Evolutionary conservation across 371 early-diverging fungal species (phyloP).

Genomic region (Haplosporangium sp.): DNA sequence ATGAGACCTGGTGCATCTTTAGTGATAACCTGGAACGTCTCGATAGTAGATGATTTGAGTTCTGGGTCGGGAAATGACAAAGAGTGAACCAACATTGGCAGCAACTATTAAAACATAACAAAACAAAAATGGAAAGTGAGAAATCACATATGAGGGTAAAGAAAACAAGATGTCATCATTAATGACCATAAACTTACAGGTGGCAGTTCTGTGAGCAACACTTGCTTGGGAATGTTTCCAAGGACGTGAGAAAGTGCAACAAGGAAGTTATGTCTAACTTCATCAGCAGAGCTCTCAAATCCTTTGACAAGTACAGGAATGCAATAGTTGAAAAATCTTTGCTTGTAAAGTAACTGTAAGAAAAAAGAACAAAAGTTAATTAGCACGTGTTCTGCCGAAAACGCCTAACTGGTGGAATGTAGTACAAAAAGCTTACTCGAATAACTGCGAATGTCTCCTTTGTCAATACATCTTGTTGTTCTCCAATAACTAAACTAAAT

Average conservation of each 20-base stretch:
- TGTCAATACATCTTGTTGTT: conserved; percentile 75
- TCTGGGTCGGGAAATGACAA: conserved; percentile 69
- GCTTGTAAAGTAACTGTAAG: conserved; percentile 80
- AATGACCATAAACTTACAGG: conserved; percentile 61
- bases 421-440: conserved; percentile 57
- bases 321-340: conserved; percentile 82
- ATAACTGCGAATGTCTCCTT: conserved; percentile 76
- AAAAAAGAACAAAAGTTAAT: neutral
- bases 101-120: conserved; percentile 61
- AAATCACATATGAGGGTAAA: too few species aligned
- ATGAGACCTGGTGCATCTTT: conserved; percentile 73
- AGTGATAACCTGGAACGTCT: conserved; percentile 76
- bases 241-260: conserved; percentile 86
- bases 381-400: neutral
- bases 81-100: conserved; percentile 82
- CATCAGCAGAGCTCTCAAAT: conserved; percentile 64
- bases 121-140: too few species aligned
- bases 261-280: conserved; percentile 74
- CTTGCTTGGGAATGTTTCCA: conserved; percentile 83
- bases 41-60: conserved; percentile 81
- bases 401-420: too few species aligned
- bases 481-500: conserved; percentile 76
- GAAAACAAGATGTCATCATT: too few species aligned
- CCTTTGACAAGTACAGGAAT: conserved; percentile 78
- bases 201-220: conserved; percentile 81